A percentile compares a stretch with the other conserved stretches of the same genome.
These are phyloP conservation scores for Jamesozyma rosinii DNA, from an alignment of 805 yeast genomes.

Conservation along the genomic window DNA sequence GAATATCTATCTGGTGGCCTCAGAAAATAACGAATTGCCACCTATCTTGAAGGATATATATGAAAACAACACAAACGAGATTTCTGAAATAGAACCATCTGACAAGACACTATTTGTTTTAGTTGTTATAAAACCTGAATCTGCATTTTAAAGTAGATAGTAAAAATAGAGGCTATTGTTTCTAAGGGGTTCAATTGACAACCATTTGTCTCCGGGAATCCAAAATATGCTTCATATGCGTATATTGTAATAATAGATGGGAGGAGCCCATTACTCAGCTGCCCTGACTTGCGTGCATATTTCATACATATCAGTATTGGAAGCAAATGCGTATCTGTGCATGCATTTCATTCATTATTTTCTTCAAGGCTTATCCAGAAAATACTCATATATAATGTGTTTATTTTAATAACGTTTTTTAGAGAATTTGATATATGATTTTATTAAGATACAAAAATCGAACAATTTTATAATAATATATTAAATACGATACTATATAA, in stretches of 20 bases:
- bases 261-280: too few species aligned
- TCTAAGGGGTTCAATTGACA: too few species aligned
- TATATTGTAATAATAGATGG: not conserved
- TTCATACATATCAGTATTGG: too few species aligned
- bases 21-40: slow-evolving; percentile 15
- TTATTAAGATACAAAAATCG: slow-evolving; percentile 7
- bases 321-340: too few species aligned
- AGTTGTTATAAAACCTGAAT: slow-evolving; percentile 18
- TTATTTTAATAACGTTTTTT: not conserved
- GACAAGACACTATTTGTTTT: slow-evolving; percentile 11
- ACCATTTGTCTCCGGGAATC: not conserved
- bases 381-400: not conserved
- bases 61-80: not conserved
- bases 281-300: too few species aligned
- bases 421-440: not conserved
- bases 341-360: too few species aligned
- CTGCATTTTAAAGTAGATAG: slow-evolving; percentile 1
- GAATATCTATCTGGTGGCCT: slow-evolving; percentile 31
- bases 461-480: slow-evolving; percentile 4
- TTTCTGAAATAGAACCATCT: slow-evolving; percentile 1
- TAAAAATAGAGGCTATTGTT: too few species aligned
- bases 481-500: slow-evolving; percentile 5
- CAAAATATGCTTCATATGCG: not conserved
- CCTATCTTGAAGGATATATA: slow-evolving; percentile 1
- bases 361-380: too few species aligned